Evolutionary conservation across 768 basidiomycete species (phyloP).

Genomic region (Auriscalpium microsporum): DNA sequence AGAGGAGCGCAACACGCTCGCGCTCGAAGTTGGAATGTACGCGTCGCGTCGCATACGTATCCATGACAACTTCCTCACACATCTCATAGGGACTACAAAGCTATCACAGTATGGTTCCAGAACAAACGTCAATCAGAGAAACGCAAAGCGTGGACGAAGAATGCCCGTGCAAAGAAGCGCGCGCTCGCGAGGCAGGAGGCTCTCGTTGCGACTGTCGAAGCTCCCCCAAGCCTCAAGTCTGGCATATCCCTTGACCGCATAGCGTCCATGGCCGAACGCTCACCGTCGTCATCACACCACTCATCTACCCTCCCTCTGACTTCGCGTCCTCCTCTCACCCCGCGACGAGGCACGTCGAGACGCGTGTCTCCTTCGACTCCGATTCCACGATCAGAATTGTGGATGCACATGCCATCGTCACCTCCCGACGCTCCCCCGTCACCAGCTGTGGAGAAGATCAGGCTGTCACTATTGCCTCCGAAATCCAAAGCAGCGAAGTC

Average conservation of each 20-base stretch:
- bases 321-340: slow-evolving; percentile 12
- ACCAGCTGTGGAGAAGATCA: slow-evolving; percentile 37
- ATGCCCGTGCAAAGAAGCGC: slow-evolving; percentile 10
- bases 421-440: slow-evolving; percentile 48
- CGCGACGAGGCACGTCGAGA: slow-evolving; percentile 6
- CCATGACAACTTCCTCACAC: background rate
- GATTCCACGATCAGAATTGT: slow-evolving; percentile 13
- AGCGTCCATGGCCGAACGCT: slow-evolving; percentile 44
- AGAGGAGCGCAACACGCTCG: slow-evolving; percentile 1
- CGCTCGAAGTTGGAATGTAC: slow-evolving; percentile 1
- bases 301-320: background rate
- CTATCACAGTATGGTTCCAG: slow-evolving; percentile 14
- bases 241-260: slow-evolving; percentile 46
- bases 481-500: slow-evolving; percentile 40
- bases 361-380: slow-evolving; percentile 2
- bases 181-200: slow-evolving; percentile 4
- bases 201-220: slow-evolving; percentile 10
- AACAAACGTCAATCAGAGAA: slow-evolving; percentile 14
- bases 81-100: slow-evolving; percentile 7
- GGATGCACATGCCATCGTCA: slow-evolving; percentile 48
- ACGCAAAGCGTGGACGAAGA: slow-evolving; percentile 14
- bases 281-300: slow-evolving; percentile 8
- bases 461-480: slow-evolving; percentile 35
- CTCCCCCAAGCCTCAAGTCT: slow-evolving; percentile 4
- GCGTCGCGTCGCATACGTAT: background rate